phyloP scores from a whole-genome alignment of 1,284 basidiomycete species.

The Tylopilus sp. region DNA sequence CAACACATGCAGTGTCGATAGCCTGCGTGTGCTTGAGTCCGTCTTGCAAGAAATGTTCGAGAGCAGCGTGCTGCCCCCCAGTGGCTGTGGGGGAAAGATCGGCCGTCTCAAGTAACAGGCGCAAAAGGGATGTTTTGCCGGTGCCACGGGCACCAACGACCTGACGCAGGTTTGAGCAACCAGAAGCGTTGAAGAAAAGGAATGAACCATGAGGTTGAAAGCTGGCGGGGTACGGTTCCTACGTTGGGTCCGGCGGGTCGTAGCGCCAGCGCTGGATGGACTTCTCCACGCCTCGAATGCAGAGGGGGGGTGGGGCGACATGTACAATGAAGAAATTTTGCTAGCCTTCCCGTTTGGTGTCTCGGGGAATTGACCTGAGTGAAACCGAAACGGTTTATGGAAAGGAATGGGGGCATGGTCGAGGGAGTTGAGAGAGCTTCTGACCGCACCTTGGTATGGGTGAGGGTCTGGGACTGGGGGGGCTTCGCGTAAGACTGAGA shows the following conservation, averaged over 20 bases:
- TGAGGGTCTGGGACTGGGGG: conserved; percentile 32
- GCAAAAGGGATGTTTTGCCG: conserved; percentile 72
- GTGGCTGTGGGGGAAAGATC: conserved; percentile 71
- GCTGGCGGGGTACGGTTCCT: conserved; percentile 64
- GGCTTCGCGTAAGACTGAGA: conserved; percentile 53
- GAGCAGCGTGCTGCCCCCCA: conserved; percentile 58
- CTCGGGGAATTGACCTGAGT: conserved; percentile 41
- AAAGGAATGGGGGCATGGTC: conserved; percentile 59
- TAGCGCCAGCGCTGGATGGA: conserved; percentile 37
- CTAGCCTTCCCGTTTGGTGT: conserved; percentile 33
- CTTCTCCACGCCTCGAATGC: conserved; percentile 51
- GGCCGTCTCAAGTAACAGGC: conserved; percentile 68
- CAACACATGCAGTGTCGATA: conserved; percentile 64
- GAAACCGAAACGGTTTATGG: conserved; percentile 68
- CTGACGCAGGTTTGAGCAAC: conserved; percentile 35
- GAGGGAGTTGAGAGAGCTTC: conserved; percentile 54
- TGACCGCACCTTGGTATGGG: conserved; percentile 58
- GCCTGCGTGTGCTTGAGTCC: conserved; percentile 53
- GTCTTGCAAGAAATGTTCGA: conserved; percentile 59
- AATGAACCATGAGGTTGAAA: conserved; percentile 75
- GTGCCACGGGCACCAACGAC: conserved; percentile 75
- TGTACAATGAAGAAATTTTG: conserved; percentile 66
- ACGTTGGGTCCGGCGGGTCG: conserved; percentile 54
- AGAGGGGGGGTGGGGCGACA: conserved; percentile 51
- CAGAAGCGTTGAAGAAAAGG: not conserved